These are phyloP conservation scores for Phytopythium helicoides DNA, from an alignment of 352 stramenopile species.

Conservation along the genomic window DNA sequence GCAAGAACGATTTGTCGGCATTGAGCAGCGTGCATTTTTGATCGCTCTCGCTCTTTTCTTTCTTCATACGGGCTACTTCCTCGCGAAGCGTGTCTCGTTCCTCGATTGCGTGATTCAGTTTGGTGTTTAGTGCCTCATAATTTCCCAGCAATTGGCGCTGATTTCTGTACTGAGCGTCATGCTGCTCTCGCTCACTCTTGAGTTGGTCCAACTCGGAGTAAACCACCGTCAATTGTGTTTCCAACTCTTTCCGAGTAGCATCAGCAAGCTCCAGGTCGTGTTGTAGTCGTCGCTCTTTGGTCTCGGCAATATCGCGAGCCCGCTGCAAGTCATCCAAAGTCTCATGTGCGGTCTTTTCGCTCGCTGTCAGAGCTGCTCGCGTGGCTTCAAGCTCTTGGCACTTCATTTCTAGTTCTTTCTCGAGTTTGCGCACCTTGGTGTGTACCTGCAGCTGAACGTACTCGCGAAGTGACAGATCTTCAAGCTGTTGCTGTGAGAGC, in stretches of 20 bases:
- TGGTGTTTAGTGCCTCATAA: constrained; percentile 30
- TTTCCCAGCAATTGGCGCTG: constrained; percentile 25
- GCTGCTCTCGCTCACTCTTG: constrained; percentile 38
- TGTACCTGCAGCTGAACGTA: constrained; percentile 60
- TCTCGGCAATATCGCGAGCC: constrained; percentile 23
- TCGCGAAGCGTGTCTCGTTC: constrained; percentile 22
- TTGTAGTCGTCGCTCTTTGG: constrained; percentile 33
- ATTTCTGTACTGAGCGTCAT: constrained; percentile 23
- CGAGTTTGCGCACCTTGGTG: constrained; percentile 30
- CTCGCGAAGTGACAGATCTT: constrained; percentile 58
- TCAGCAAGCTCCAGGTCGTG: constrained; percentile 55
- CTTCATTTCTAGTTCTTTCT: constrained; percentile 32
- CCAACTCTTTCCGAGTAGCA: constrained; percentile 44
- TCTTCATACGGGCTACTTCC: constrained; percentile 15
- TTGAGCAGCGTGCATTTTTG: constrained; percentile 44
- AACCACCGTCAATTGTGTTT: constrained; percentile 48
- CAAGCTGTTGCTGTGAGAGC: constrained; percentile 47
- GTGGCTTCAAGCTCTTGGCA: constrained; percentile 37
- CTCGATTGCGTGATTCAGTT: constrained; percentile 19
- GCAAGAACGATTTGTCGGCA: constrained; percentile 62
- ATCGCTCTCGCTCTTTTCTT: constrained; percentile 22
- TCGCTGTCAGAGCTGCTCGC: constrained; percentile 24
- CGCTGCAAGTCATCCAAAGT: constrained; percentile 40
- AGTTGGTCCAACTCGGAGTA: constrained; percentile 38
- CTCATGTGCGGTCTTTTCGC: constrained; percentile 22